A percentile compares a stretch with the other conserved stretches of the same genome.
Conservation (phyloP, 768 basidiomycete species). For the Termitomyces sp. region DNA sequence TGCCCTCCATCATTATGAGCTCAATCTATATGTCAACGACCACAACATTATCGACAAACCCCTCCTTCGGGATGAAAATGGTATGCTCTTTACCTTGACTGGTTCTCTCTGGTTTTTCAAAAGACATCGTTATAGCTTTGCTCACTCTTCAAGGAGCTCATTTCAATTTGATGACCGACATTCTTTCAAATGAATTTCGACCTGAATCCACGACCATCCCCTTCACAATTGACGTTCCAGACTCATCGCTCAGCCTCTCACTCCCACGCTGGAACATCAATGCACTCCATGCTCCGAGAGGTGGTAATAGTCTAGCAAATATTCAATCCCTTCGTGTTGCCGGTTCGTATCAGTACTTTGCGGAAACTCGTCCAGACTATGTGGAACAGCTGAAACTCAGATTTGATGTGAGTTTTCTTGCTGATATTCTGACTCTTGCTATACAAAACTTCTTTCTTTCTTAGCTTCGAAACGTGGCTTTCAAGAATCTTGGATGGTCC, state of each 20-base stretch:
- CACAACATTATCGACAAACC: slow-evolving; percentile 96
- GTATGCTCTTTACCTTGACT: slow-evolving; percentile 30
- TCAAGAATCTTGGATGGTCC: slow-evolving; percentile 81
- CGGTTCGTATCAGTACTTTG: slow-evolving; percentile 71
- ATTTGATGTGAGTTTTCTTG: slow-evolving; percentile 43
- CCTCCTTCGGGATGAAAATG: slow-evolving; percentile 74
- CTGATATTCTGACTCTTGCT: not conserved
- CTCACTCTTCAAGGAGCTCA: slow-evolving; percentile 57
- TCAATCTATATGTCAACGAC: slow-evolving; percentile 87
- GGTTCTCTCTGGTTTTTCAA: not conserved
- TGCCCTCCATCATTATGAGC: slow-evolving; percentile 65
- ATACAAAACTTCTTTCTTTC: not conserved
- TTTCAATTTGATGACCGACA: slow-evolving; percentile 42
- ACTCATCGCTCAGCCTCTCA: slow-evolving; percentile 52
- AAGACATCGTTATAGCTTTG: slow-evolving; percentile 45
- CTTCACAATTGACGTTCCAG: slow-evolving; percentile 56
- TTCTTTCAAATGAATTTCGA: slow-evolving; percentile 69
- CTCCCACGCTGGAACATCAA: slow-evolving; percentile 91
- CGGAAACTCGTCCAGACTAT: slow-evolving; percentile 59
- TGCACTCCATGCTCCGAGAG: slow-evolving; percentile 55
- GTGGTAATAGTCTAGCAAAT: slow-evolving; percentile 58
- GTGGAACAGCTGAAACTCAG: slow-evolving; percentile 74
- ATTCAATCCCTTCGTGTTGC: slow-evolving; percentile 49
- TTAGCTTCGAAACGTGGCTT: slow-evolving; percentile 48
- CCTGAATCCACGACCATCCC: slow-evolving; percentile 63